Evolutionary conservation across 495 filamentous ascomycete species (phyloP), one percentile per base, ranked within the genome.

Genomic region (Sphaerosporella brunnea): DNA sequence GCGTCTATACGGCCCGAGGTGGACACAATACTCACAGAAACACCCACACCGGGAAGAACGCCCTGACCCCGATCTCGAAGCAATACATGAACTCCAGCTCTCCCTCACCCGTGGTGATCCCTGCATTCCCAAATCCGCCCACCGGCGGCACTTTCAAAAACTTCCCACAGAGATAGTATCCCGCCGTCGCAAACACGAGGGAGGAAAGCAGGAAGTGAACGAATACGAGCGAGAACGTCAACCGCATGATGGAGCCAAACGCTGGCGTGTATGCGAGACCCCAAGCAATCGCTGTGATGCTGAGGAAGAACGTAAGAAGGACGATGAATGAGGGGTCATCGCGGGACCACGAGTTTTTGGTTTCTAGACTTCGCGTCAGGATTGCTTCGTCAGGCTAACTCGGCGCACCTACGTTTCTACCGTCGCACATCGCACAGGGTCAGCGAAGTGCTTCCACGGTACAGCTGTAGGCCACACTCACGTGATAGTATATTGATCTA

Each of bases 301-400:
- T 69, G 10, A 80, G 69, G 68, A 84, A 82, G 64, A 79, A 74
- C 39, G 78, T 77, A 42, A 82, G 73, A 44, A 84, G 78, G 60
- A 83, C 82, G 49, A 80, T 78, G 64, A 84, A 82, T 25, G 79
- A 81, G 13, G 79, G 79, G 55, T 84, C 79, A 41, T 79, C 74
- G 42, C 78, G 74, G 57, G 82, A 79, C 74, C 76, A 82, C 56
- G 79, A 79, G 59, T 82, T 82, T 64, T 81, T 80, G 2, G 78
- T 82, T 72, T 81, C 77, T 82, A 51, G 37, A 19, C 7, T 13
- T 13, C 28, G 28, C 28, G 28, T 5, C n/a, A n/a, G n/a, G n/a
- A n/a, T n/a, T n/a, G n/a, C n/a, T n/a, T n/a, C 7, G 28, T 32
- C 28, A 32, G 28, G 13, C 13, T 13, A 32, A 32, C 28, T 13